Evolutionary conservation across 2,329 filamentous ascomycete genomes (phyloP).

Genomic region (Aspergillus spinulosporus): DNA sequence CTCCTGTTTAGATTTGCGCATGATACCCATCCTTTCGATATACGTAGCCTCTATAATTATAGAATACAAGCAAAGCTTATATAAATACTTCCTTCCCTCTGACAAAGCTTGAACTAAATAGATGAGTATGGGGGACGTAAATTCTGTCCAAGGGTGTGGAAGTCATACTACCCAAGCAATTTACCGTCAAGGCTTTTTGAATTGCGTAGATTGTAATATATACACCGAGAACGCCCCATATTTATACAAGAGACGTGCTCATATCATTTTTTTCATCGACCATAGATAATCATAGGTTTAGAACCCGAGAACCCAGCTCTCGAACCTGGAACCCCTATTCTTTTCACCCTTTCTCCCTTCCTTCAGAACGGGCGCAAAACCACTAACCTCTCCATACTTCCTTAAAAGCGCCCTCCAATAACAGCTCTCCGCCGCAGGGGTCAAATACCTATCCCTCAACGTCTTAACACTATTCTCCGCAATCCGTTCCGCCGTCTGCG

Average conservation of each 20-base stretch:
- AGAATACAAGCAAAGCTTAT: no score
- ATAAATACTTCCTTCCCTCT: no score
- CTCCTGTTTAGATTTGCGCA: not conserved
- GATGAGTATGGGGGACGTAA: no score
- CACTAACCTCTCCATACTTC: conserved; percentile 40
- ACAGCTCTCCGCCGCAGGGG: conserved; percentile 56
- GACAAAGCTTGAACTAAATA: no score
- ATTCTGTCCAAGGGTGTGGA: no score
- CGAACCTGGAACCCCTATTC: conserved; percentile 37
- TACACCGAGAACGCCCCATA: not conserved
- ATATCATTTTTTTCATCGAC: not conserved
- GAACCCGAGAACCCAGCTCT: conserved; percentile 37
- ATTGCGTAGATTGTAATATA: not conserved
- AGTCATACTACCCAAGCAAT: no score
- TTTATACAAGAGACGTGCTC: not conserved
- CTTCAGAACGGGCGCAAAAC: conserved; percentile 44
- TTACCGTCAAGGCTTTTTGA: no score
- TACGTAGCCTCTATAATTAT: no score
- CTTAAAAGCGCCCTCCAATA: conserved; percentile 55
- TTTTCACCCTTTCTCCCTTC: conserved; percentile 28
- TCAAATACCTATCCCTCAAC: conserved; percentile 56
- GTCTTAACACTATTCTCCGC: conserved; percentile 50
- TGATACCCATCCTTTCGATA: no score
- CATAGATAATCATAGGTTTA: conserved; percentile 10
- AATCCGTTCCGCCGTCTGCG: conserved; percentile 48